phyloP scores from a whole-genome alignment of 192 early-diverging fungal species.

The Coemansia javaensis region DNA sequence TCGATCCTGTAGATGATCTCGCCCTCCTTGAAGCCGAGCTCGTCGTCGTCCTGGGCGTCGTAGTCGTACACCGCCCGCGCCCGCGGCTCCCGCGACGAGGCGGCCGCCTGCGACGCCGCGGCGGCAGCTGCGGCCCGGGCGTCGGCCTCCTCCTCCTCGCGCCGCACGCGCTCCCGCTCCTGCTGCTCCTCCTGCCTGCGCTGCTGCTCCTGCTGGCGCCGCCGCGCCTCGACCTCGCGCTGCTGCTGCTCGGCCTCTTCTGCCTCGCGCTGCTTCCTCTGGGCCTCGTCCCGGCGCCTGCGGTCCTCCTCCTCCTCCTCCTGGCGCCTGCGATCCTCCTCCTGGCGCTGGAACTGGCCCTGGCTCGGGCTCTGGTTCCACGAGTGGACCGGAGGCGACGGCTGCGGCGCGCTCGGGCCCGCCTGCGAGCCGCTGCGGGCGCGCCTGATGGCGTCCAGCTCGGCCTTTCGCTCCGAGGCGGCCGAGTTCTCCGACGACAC shows the following conservation, averaged over 20 bases:
- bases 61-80: conserved; percentile 72
- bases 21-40: conserved; percentile 78
- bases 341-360: conserved; percentile 11
- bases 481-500: not conserved
- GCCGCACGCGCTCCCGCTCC: conserved; percentile 50
- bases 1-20: conserved; percentile 76
- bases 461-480: conserved; percentile 32
- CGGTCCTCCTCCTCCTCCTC: conserved; percentile 31
- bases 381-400: conserved; percentile 18
- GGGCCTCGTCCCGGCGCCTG: conserved; percentile 19
- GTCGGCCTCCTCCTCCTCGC: conserved; percentile 23
- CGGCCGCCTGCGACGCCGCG: conserved; percentile 14
- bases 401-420: conserved; percentile 7
- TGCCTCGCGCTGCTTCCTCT: conserved; percentile 12
- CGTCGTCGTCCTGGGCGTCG: conserved; percentile 74
- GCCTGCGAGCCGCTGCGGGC: conserved; percentile 31
- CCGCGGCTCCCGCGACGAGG: conserved; percentile 6
- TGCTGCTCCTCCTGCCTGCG: conserved; percentile 23
- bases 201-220: conserved; percentile 38
- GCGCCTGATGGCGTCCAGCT: conserved; percentile 38
- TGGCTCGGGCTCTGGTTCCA: conserved; percentile 27
- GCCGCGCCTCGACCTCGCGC: conserved; percentile 9
- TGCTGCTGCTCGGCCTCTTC: conserved; percentile 11
- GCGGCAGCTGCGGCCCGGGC: conserved; percentile 7
- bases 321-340: conserved; percentile 10